Evolutionary conservation across 2,329 filamentous ascomycete species (phyloP), one percentile per base, ranked within the genome.

Genomic region (Alternaria novae-zelandiae): DNA sequence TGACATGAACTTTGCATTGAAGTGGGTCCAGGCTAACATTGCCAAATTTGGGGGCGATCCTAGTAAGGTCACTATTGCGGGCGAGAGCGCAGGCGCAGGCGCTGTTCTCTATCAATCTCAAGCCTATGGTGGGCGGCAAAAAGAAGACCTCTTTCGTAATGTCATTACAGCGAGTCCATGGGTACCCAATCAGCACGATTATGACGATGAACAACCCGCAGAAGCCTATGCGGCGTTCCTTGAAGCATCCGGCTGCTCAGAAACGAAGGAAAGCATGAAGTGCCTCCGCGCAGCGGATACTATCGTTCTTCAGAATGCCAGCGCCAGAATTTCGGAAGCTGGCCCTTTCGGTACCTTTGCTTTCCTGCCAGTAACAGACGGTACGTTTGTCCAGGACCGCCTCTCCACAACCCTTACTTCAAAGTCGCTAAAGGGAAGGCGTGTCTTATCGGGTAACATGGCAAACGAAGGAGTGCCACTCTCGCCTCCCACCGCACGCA

Each of bases 21-120:
- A 85, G 54, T 91, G 90, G 90, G 84, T 90, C 0, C 83, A 87
- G 70, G 78, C 84, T 36, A 81, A 91, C 63, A 90, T 91, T 41
- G 65, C 59, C 17, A 72, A 72, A 11, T 79, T 79, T 46, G 77
- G 88, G 8, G 88, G 88, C 1, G 84, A 90, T 66, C 85, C 87
- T 0, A 72, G 82, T 23, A 86, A 87, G 65, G 85, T 90, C 28
- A 85, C 89, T 0, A 84, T 90, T 50, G 86, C 88, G 64, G 88
- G 88, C 3, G 83, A 84, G n/a, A 89, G 86, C 3, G 86, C 88
- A 2, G 88, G 89, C 6, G 88, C 82, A 4, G 87, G 86, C 3
- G 87, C 86, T 12, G 87, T 89, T 1, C 66, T 76, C 56, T 77
- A 77, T 49, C 78, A 79, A 53, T 73, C 82, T 46, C 81, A 82